Base-by-base conservation (phyloP, 805 yeast species). In the Metschnikowia borealis region DNA sequence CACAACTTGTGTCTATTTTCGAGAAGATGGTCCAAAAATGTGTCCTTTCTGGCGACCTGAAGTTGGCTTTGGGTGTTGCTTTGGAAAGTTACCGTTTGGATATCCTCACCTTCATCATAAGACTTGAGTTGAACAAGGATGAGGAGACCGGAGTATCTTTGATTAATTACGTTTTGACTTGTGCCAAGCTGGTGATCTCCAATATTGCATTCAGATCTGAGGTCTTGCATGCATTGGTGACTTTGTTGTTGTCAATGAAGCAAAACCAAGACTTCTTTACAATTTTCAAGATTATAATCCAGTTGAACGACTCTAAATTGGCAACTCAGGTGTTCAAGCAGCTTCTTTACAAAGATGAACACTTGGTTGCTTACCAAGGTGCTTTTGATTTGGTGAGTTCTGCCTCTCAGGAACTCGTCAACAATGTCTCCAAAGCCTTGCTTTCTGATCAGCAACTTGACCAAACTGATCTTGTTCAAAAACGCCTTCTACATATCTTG, bases 341-440 rank as follows among this genome's bases (percentile, higher is more conserved):
- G 52, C 74, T 88, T 53, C 62, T 89, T 38, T 68, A 73, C n/a
- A 68, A 76, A 45, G 65, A 74, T 17, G 79, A 76, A 54, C 67
- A 64, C 44, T 74, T 82, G 55, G 75, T 87, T 52, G 96, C 96
- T 2, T 88, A 82, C 68, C 99, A 94, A 74, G 88, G 92, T 48
- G 97, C 97, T 1, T 94, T 94, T 67, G 99, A 94, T 67, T 79
- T 94, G 52, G 97, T 91, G 6, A 84, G 83, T 48, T 84, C 95
- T 14, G 97, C 97, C 0, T 81, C 96, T 6, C 98, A 92, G 71
- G 95, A 89, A 63, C 77, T 94, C 57, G 76, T 91, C 51, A 85
- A 82, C 49, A 77, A 73, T 42, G 75, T 84, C 6, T 68, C 77
- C 23, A 71, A 76, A 37, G 63, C 62, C 5, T 66, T 80, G 47